Evolutionary conservation across 192 early-diverging fungal species (phyloP), one percentile per base, ranked within the genome.

Genomic region (Lobosporangium transversale): DNA sequence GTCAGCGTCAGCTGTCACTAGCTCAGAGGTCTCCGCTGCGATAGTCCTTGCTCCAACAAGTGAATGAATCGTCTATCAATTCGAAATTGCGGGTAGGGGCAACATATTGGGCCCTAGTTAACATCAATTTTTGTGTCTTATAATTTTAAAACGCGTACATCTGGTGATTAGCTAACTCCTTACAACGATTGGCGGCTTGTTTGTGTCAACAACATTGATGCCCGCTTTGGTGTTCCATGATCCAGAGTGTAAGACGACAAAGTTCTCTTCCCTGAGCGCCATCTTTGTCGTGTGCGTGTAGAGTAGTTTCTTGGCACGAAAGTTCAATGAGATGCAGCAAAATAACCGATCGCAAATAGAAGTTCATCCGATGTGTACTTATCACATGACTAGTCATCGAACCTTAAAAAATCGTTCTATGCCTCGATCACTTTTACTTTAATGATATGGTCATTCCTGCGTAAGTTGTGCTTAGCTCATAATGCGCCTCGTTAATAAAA

Each of bases 221-320:
- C 93, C 90, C 17, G 92, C 92, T 68, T 89, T 93, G n/a, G 90
- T 92, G 24, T 58, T 82, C 65, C 85, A 85, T 50, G 91, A 91
- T 48, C 97, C 95, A 29, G 91, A 85, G 82, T 97, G 93, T 58
- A 98, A 89, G 17, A 97, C 91, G 26, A 98, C 84, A 75, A 91
- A 92, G 70, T 88, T 93, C 47, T 89, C 89, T 74, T 97, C 95
- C 49, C 80, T 81, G 55, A 89, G 66, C 23, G 84, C 79, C 62
- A 87, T 68, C 31, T 30, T 33, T 50, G 5, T 35, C 32, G 18
- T 52, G 50, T n/a, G n/a, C n/a, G n/a, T n/a, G n/a, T n/a, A n/a
- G n/a, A n/a, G n/a, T n/a, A n/a, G n/a, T n/a, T n/a, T n/a, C n/a
- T n/a, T n/a, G n/a, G n/a, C n/a, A n/a, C n/a, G n/a, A n/a, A n/a